Evolutionary conservation across 2,329 filamentous ascomycete genomes (phyloP).

Genomic region (Fusarium ambrosium): DNA sequence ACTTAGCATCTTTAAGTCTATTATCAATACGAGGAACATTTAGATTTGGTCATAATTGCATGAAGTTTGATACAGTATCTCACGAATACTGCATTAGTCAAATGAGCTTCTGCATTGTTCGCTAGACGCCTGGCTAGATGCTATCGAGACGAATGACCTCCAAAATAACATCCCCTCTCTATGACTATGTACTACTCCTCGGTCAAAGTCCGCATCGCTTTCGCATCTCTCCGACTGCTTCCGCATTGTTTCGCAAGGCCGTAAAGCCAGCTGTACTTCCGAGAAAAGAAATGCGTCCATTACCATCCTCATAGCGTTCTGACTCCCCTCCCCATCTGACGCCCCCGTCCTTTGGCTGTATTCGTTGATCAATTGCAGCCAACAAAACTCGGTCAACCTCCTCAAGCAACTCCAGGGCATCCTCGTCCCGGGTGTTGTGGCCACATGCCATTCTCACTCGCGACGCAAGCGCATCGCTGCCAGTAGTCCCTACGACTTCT

Average conservation of each 20-base stretch:
- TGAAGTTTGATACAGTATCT: not conserved
- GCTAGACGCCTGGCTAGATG: no score
- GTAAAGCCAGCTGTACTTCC: not conserved
- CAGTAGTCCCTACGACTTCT: not conserved
- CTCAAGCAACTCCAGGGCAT: conserved; percentile 7
- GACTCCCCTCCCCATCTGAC: not conserved
- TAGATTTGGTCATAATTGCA: not conserved
- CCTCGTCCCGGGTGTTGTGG: conserved; percentile 8
- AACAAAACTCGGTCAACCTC: conserved; percentile 1
- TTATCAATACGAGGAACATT: not conserved
- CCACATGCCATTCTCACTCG: conserved; percentile 19
- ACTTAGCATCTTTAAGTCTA: not conserved
- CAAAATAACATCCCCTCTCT: not conserved
- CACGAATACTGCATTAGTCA: no score
- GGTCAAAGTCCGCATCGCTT: not conserved
- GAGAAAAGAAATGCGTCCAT: conserved; percentile 2
- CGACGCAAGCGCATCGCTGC: not conserved
- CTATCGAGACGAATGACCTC: not conserved
- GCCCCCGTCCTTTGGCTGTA: not conserved
- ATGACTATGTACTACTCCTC: not conserved
- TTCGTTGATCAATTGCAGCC: not conserved
- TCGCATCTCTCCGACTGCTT: not conserved
- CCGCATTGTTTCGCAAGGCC: not conserved
- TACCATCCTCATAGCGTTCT: not conserved
- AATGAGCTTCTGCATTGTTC: no score